Evolutionary conservation across 495 filamentous ascomycete species (phyloP).

Genomic region (Glarea lozoyensis): DNA sequence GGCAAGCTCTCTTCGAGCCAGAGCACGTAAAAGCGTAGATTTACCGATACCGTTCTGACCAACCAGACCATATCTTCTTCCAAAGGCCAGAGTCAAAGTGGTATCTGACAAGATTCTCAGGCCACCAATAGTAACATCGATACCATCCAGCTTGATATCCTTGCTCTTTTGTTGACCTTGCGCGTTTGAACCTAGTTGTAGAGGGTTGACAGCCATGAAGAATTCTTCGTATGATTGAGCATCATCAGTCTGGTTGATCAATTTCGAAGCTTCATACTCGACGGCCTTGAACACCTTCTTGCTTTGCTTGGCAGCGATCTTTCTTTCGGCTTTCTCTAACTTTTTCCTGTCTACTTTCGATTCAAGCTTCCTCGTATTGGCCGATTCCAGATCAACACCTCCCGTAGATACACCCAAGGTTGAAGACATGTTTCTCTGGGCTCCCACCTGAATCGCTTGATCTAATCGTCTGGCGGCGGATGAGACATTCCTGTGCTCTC

Average conservation of each 20-base stretch:
- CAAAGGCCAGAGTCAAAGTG: constrained; percentile 81
- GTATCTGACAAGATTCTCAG: constrained; percentile 85
- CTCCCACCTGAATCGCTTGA: constrained; percentile 89
- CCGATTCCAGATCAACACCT: constrained; percentile 86
- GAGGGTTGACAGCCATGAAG: constrained; percentile 97
- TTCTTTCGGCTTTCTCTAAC: constrained; percentile 96
- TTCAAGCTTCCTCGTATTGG: constrained; percentile 85
- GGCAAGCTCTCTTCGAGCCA: constrained; percentile 87
- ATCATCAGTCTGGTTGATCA: constrained; percentile 74
- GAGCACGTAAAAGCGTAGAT: constrained; percentile 82
- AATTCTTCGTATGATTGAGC: constrained; percentile 98
- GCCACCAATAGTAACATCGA: constrained; percentile 89
- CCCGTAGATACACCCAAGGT: constrained; percentile 81
- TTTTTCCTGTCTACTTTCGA: constrained; percentile 98
- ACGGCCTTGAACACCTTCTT: constrained; percentile 98
- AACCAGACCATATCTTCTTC: constrained; percentile 91
- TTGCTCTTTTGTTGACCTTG: constrained; percentile 78
- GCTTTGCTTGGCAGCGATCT: constrained; percentile 97
- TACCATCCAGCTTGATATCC: constrained; percentile 95
- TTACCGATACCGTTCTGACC: constrained; percentile 99
- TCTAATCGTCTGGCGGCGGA: constrained; percentile 79
- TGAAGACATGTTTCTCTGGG: constrained; percentile 90
- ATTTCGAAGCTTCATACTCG: constrained; percentile 88
- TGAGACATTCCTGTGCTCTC: constrained; percentile 57
- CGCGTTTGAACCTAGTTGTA: constrained; percentile 66